Evolutionary conservation across 2,329 filamentous ascomycete species (phyloP).

Genomic region (Diaporthe caulivora): DNA sequence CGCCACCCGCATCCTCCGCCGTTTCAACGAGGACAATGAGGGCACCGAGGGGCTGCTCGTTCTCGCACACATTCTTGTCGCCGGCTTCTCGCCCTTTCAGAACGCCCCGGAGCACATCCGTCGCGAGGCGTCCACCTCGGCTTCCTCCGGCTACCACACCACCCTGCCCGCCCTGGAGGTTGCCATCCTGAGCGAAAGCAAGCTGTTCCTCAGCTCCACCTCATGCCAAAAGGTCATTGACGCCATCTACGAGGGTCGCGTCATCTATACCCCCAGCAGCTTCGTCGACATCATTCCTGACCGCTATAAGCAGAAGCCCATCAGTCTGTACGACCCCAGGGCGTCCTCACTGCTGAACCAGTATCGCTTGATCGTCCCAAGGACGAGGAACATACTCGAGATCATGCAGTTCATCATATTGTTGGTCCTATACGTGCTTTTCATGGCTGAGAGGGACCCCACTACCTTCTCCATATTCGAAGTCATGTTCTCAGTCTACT

Average conservation of each 20-base stretch:
- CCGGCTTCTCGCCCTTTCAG: slow-evolving; percentile 88
- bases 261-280: slow-evolving; percentile 85
- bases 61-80: slow-evolving; percentile 83
- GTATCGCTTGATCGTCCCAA: slow-evolving; percentile 85
- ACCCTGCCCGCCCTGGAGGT: slow-evolving; percentile 84
- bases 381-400: slow-evolving; percentile 82
- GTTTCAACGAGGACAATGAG: slow-evolving; percentile 82
- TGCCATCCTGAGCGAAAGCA: slow-evolving; percentile 85
- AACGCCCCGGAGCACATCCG: slow-evolving; percentile 79
- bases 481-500: slow-evolving; percentile 77
- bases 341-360: slow-evolving; percentile 84
- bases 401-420: slow-evolving; percentile 79
- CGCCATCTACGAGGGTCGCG: slow-evolving; percentile 83
- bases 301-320: slow-evolving; percentile 86
- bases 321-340: slow-evolving; percentile 83
- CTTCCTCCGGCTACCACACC: slow-evolving; percentile 62
- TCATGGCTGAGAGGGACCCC: slow-evolving; percentile 78
- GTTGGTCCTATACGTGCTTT: slow-evolving; percentile 75
- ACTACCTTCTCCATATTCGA: slow-evolving; percentile 69
- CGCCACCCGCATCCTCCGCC: slow-evolving; percentile 80
- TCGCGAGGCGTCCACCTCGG: slow-evolving; percentile 65
- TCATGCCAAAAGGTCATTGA: slow-evolving; percentile 86
- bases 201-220: slow-evolving; percentile 80
- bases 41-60: slow-evolving; percentile 78
- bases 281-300: slow-evolving; percentile 89